A percentile compares a stretch with the other conserved stretches of the same genome.
phyloP scores from a whole-genome alignment of 1,139 yeast genomes.

The Lipomyces yarrowii region DNA sequence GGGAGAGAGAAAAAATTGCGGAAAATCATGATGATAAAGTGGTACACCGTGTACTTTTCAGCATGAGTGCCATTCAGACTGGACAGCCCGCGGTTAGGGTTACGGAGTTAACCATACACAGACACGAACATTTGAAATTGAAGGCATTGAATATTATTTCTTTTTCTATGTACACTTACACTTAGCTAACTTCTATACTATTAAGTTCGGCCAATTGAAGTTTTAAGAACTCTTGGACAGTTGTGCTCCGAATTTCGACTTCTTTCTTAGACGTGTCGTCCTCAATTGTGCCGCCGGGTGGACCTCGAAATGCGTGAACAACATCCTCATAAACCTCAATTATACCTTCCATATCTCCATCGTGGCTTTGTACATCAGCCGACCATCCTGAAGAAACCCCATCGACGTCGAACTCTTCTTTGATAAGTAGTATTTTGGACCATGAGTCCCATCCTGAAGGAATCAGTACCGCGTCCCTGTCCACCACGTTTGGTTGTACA shows the following conservation, averaged over 20 bases:
- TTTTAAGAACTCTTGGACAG: conserved; percentile 21
- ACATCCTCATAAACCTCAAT: conserved; percentile 31
- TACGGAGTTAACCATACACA: neutral
- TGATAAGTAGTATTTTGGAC: conserved; percentile 42
- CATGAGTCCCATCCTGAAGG: conserved; percentile 48
- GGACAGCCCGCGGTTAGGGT: neutral
- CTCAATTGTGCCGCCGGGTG: neutral
- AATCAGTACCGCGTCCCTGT: conserved; percentile 48
- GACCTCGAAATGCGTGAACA: conserved; percentile 27
- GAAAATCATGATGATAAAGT: conserved; percentile 27
- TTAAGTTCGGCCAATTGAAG: conserved; percentile 18
- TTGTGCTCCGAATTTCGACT: conserved; percentile 14
- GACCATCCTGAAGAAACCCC: conserved; percentile 32
- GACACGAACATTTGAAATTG: neutral
- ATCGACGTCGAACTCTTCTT: conserved; percentile 37
- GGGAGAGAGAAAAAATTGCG: conserved; percentile 23
- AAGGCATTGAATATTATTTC: neutral
- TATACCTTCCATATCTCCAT: conserved; percentile 19
- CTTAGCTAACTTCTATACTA: conserved; percentile 14
- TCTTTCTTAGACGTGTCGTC: neutral
- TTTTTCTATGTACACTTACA: neutral
- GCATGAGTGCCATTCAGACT: neutral
- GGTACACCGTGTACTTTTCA: conserved; percentile 3
- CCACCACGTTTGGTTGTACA: conserved; percentile 41
- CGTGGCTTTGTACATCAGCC: conserved; percentile 17